These are phyloP conservation scores for Magnaporthiopsis incrustans DNA, from an alignment of 2,329 filamentous ascomycete genomes.

Conservation along the genomic window DNA sequence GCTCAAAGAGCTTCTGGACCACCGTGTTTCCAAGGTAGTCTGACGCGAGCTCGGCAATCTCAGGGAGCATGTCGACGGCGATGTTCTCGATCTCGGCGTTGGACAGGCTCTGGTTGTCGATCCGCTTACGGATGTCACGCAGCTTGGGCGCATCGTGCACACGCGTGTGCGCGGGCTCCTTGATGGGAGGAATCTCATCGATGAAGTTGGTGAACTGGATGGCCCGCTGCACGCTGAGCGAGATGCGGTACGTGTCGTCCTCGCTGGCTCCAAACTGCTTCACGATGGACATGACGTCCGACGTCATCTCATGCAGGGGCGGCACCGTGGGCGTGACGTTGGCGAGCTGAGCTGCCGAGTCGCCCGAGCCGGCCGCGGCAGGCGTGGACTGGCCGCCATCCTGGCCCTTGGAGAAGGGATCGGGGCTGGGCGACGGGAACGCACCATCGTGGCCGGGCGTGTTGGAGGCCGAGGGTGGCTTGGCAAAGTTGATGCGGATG, in stretches of 20 bases:
- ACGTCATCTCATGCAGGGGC: conserved; percentile 67
- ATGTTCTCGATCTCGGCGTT: conserved; percentile 86
- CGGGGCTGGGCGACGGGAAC: conserved; percentile 87
- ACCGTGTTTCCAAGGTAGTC: conserved; percentile 98
- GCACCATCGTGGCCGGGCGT: conserved; percentile 82
- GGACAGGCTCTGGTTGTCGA: conserved; percentile 87
- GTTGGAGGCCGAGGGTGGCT: conserved; percentile 82
- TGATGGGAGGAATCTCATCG: conserved; percentile 80
- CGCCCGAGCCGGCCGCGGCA: conserved; percentile 21
- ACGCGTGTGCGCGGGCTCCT: conserved; percentile 80
- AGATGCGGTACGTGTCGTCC: conserved; percentile 68
- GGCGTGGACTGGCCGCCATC: conserved; percentile 34
- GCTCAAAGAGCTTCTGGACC: conserved; percentile 98
- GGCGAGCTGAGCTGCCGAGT: conserved; percentile 15
- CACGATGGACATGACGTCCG: conserved; percentile 79
- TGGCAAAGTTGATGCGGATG: conserved; percentile 93
- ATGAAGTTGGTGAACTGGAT: conserved; percentile 66
- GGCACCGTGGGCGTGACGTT: conserved; percentile 57
- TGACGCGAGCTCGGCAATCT: conserved; percentile 88
- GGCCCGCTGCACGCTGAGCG: conserved; percentile 64
- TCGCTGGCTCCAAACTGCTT: conserved; percentile 78
- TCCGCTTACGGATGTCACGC: conserved; percentile 91
- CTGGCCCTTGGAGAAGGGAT: conserved; percentile 59
- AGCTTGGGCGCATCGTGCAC: conserved; percentile 91
- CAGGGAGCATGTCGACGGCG: conserved; percentile 87